phyloP scores from a whole-genome alignment of 768 basidiomycete genomes.

The Gloeopeniophorella convolvens region DNA sequence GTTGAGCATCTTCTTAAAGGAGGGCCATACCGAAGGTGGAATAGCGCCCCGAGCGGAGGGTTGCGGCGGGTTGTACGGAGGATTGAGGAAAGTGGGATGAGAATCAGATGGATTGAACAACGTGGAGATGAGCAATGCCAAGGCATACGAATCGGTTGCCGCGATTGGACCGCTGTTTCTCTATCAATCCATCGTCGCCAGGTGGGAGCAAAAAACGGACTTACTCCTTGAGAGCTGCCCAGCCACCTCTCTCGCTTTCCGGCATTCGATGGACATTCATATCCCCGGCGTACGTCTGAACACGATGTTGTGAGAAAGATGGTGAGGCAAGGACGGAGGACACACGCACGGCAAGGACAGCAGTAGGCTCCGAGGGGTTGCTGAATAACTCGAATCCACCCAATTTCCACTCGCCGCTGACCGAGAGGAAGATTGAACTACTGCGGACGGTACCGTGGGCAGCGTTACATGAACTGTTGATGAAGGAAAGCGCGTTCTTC shows the following conservation, averaged over 20 bases:
- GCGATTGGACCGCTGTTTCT: slow-evolving; percentile 42
- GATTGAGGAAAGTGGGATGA: slow-evolving; percentile 64
- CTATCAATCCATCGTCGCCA: slow-evolving; percentile 32
- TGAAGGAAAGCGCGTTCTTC: slow-evolving; percentile 82
- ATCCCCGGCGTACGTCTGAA: slow-evolving; percentile 62
- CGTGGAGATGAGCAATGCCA: slow-evolving; percentile 79
- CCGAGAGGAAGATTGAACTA: slow-evolving; percentile 83
- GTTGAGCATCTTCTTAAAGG: slow-evolving; percentile 84
- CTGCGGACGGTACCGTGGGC: slow-evolving; percentile 76
- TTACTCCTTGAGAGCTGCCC: slow-evolving; percentile 79
- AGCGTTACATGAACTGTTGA: slow-evolving; percentile 77
- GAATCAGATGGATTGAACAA: slow-evolving; percentile 76
- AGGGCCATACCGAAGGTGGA: slow-evolving; percentile 65
- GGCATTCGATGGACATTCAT: slow-evolving; percentile 61
- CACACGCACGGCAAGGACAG: slow-evolving; percentile 72
- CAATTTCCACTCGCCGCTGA: slow-evolving; percentile 94
- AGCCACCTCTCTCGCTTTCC: slow-evolving; percentile 85
- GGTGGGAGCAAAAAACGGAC: slow-evolving; percentile 18
- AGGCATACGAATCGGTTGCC: slow-evolving; percentile 78
- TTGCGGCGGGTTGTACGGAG: slow-evolving; percentile 73
- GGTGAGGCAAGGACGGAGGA: slow-evolving; percentile 7
- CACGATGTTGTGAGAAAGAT: slow-evolving; percentile 19
- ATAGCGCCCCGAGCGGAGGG: slow-evolving; percentile 72
- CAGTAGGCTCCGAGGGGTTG: slow-evolving; percentile 69
- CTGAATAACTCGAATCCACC: slow-evolving; percentile 92